A percentile compares a stretch with the other conserved stretches of the same genome.
Conservation (phyloP, 2,329 filamentous ascomycete genomes). For the Fragosphaeria purpurea region DNA sequence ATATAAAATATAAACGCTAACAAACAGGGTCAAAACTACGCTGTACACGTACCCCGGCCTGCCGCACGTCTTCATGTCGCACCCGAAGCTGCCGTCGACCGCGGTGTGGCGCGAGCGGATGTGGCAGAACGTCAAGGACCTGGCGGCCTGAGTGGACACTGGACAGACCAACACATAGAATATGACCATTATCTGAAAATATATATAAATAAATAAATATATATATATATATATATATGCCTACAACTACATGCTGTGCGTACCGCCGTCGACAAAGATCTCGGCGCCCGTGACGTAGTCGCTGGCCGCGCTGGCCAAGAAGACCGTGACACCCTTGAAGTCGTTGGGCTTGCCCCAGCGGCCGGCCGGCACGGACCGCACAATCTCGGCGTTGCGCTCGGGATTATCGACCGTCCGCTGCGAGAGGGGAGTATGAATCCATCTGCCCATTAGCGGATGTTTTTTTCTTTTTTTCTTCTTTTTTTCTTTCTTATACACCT, state of each 20-base stretch:
- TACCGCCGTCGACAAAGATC: slow-evolving; percentile 54
- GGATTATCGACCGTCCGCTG: slow-evolving; percentile 36
- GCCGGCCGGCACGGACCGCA: slow-evolving; percentile 24
- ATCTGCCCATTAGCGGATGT: not conserved
- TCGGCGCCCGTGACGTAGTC: slow-evolving; percentile 56
- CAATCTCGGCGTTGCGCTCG: not conserved
- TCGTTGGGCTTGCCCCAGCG: slow-evolving; percentile 37
- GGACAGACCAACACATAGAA: no score
- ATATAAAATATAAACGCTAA: no score
- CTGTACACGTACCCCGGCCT: slow-evolving; percentile 2
- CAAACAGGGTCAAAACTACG: not conserved
- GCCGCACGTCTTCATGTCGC: slow-evolving; percentile 6
- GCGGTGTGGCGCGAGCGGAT: slow-evolving; percentile 1
- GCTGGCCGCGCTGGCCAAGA: slow-evolving; percentile 49
- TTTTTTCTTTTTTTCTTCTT: not conserved
- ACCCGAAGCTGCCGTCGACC: slow-evolving; percentile 1
- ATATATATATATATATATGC: not conserved
- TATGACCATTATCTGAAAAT: no score
- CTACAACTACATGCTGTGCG: slow-evolving; percentile 3
- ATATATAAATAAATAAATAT: not conserved
- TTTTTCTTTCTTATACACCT: not conserved
- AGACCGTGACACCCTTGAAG: slow-evolving; percentile 57
- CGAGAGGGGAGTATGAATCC: slow-evolving; percentile 8
- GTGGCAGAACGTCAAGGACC: slow-evolving; percentile 1
- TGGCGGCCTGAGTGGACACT: not conserved